Conservation (phyloP, 176 grass and related monocot genomes). For the Coix lacrymajobi region DNA sequence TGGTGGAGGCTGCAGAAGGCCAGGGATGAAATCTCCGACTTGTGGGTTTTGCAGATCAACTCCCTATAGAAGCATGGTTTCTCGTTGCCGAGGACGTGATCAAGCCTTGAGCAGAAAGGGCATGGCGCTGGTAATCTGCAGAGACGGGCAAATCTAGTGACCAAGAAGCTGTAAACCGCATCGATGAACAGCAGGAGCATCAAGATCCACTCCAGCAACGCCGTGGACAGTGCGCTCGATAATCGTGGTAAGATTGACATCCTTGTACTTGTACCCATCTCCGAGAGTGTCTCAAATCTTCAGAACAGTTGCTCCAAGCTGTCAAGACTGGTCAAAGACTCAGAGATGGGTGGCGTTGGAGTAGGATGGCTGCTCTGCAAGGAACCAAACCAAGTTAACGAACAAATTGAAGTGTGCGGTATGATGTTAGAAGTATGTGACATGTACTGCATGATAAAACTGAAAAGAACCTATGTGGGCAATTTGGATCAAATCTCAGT, state of each 20-base stretch:
- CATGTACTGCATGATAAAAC: background rate
- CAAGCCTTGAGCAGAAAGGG: constrained; percentile 70
- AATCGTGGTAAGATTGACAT: constrained; percentile 25
- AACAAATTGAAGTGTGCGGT: background rate
- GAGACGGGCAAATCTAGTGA: constrained; percentile 65
- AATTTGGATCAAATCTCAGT: background rate
- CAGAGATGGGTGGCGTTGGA: constrained; percentile 1
- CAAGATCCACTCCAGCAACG: constrained; percentile 76
- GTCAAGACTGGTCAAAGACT: constrained; percentile 15
- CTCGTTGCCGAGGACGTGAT: constrained; percentile 70
- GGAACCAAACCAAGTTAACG: constrained; percentile 2
- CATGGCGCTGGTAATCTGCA: constrained; percentile 73
- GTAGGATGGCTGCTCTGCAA: constrained; percentile 4
- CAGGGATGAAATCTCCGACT: constrained; percentile 76
- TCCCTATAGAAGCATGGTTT: constrained; percentile 77
- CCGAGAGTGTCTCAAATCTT: background rate
- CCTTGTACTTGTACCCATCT: constrained; percentile 46
- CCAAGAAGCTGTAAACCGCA: constrained; percentile 56
- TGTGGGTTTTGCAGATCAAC: constrained; percentile 75
- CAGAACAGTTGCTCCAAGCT: background rate
- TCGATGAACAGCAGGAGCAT: constrained; percentile 74
- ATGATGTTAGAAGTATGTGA: background rate
- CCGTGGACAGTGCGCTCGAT: constrained; percentile 44
- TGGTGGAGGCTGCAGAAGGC: constrained; percentile 67
- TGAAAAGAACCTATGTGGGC: background rate